A percentile compares a stretch with the other conserved stretches of the same genome.
Evolutionary conservation across 306 rosid species (phyloP).

Genomic region (Sphenostylis stenocarpa): DNA sequence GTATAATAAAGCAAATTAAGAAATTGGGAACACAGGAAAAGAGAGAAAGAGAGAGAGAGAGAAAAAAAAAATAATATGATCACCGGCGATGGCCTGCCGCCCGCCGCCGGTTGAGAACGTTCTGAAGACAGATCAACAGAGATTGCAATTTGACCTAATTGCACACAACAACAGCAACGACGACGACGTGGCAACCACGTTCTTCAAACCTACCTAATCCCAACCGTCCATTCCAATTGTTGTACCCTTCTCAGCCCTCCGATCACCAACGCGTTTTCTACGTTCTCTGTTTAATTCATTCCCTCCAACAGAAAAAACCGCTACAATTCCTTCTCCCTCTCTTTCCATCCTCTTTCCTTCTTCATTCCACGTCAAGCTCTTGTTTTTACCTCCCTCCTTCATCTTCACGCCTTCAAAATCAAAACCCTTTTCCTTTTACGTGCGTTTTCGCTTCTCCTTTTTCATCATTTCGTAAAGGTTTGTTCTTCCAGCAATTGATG

Average conservation of each 20-base stretch:
- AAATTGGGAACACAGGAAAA: background rate
- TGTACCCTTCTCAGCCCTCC: slow-evolving; percentile 12
- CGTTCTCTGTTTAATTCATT: slow-evolving; percentile 15
- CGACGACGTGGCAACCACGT: slow-evolving; percentile 5
- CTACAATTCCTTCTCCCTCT: background rate
- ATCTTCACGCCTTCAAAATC: slow-evolving; percentile 5
- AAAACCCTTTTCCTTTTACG: background rate
- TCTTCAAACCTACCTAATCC: slow-evolving; percentile 2
- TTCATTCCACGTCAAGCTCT: slow-evolving; percentile 20
- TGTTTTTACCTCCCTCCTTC: background rate
- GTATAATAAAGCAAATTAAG: background rate
- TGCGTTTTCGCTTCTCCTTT: background rate
- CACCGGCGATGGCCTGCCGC: slow-evolving; percentile 11
- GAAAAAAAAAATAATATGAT: no score
- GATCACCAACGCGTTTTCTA: slow-evolving; percentile 39
- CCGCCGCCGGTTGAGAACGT: slow-evolving; percentile 26
- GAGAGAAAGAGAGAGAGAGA: no score
- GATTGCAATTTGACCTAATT: background rate
- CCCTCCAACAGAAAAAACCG: slow-evolving; percentile 52
- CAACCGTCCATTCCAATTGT: background rate
- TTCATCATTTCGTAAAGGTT: background rate
- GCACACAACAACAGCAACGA: background rate
- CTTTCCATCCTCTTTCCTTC: background rate
- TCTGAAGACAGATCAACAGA: background rate
- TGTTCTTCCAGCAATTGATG: background rate